Evolutionary conservation across 1,139 yeast species (phyloP).

Genomic region (Groenewaldozyma auringiensis): DNA sequence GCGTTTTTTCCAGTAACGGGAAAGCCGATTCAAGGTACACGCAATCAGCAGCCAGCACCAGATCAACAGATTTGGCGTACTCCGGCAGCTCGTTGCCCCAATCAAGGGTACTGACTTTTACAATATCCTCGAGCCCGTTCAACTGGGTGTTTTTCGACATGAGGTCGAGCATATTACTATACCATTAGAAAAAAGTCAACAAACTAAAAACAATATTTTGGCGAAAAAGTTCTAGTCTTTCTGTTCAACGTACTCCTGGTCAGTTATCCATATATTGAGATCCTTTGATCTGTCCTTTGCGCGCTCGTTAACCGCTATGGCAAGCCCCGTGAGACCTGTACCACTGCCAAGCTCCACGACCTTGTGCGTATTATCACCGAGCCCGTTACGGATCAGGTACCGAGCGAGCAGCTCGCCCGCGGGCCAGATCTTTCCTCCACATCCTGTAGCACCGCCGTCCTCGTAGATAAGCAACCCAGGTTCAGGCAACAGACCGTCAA

Average conservation of each 20-base stretch:
- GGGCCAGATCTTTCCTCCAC: slow-evolving; percentile 56
- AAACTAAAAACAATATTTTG: too few species aligned
- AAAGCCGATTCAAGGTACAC: slow-evolving; percentile 48
- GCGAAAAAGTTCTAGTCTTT: too few species aligned
- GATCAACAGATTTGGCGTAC: slow-evolving; percentile 34
- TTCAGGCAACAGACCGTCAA: slow-evolving; percentile 35
- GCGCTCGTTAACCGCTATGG: slow-evolving; percentile 29
- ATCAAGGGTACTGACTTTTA: slow-evolving; percentile 37
- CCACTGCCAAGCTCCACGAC: slow-evolving; percentile 50
- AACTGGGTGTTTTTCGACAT: slow-evolving; percentile 40
- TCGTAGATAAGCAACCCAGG: slow-evolving; percentile 39
- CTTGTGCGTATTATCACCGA: slow-evolving; percentile 21
- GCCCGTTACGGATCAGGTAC: slow-evolving; percentile 33
- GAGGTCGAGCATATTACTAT: slow-evolving; percentile 36
- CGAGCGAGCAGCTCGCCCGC: slow-evolving; percentile 48
- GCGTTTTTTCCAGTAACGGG: slow-evolving; percentile 42
- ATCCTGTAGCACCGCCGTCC: slow-evolving; percentile 51
- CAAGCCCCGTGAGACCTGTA: slow-evolving; percentile 47
- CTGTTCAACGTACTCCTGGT: slow-evolving; percentile 30
- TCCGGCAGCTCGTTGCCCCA: slow-evolving; percentile 43
- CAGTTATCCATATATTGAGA: slow-evolving; percentile 38
- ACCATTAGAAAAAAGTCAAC: too few species aligned
- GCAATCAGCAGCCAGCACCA: slow-evolving; percentile 50
- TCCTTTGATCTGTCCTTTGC: slow-evolving; percentile 20
- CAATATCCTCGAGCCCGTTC: slow-evolving; percentile 33